Conservation (phyloP, 495 filamentous ascomycete genomes). For the Annulohypoxylon maeteangense region DNA sequence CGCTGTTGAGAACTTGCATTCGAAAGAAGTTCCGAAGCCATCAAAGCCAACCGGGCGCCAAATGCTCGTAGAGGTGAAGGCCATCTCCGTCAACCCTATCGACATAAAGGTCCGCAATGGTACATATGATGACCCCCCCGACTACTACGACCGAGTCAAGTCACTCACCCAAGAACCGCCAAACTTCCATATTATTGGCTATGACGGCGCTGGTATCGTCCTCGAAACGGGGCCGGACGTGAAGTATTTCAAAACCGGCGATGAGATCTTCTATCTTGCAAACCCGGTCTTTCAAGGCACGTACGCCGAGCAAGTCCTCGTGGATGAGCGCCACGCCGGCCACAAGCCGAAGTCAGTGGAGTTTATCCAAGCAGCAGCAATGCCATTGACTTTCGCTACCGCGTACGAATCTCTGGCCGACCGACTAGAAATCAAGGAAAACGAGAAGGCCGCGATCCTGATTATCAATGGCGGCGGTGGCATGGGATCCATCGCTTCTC, state of each 20-base stretch:
- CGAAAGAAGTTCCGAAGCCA: slow-evolving; percentile 29
- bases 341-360: slow-evolving; percentile 35
- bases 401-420: slow-evolving; percentile 35
- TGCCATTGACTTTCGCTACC: slow-evolving; percentile 36
- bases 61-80: slow-evolving; percentile 41
- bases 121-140: slow-evolving; percentile 35
- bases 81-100: slow-evolving; percentile 39
- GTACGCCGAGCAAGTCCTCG: slow-evolving; percentile 32
- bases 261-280: slow-evolving; percentile 35
- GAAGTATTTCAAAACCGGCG: slow-evolving; percentile 37
- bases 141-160: slow-evolving; percentile 40
- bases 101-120: slow-evolving; percentile 37
- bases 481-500: slow-evolving; percentile 37
- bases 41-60: slow-evolving; percentile 32
- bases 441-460: slow-evolving; percentile 31
- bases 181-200: slow-evolving; percentile 48
- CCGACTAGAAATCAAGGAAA: slow-evolving; percentile 32
- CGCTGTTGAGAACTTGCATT: slow-evolving; percentile 29
- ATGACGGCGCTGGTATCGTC: slow-evolving; percentile 57
- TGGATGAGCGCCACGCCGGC: slow-evolving; percentile 38
- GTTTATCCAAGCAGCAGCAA: slow-evolving; percentile 35
- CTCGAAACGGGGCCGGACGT: slow-evolving; percentile 55
- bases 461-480: slow-evolving; percentile 42
- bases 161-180: slow-evolving; percentile 30
- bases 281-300: slow-evolving; percentile 31